phyloP scores from a whole-genome alignment of 331 rosid species.

The Malus hybrid region DNA sequence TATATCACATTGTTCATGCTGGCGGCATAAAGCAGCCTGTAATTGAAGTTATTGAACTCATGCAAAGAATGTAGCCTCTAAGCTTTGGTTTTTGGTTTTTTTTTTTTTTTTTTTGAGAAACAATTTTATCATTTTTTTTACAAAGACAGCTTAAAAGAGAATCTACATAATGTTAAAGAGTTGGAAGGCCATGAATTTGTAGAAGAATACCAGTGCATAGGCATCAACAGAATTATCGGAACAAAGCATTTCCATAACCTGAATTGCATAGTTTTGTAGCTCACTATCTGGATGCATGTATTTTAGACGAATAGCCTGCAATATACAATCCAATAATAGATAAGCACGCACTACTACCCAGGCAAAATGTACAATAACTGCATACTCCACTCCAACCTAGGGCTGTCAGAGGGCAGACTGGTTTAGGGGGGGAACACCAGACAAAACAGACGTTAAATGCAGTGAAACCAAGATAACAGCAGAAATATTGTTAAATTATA shows the following conservation, averaged over 20 bases:
- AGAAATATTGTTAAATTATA: not conserved
- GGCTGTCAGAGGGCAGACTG: not conserved
- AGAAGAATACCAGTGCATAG: slow-evolving; percentile 64
- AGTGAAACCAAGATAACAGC: not conserved
- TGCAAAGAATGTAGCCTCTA: not conserved
- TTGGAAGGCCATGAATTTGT: not conserved
- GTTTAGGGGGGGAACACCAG: not conserved
- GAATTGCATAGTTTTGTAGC: slow-evolving; percentile 74
- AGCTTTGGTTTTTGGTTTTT: not conserved
- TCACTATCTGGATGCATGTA: slow-evolving; percentile 85
- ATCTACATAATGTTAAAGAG: not conserved
- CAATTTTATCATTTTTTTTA: not conserved
- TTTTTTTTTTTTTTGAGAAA: too few species aligned
- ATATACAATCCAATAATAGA: slow-evolving; percentile 4
- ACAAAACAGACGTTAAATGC: not conserved
- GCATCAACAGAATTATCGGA: slow-evolving; percentile 76
- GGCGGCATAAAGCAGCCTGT: not conserved
- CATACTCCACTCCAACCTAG: not conserved
- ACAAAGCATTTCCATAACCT: slow-evolving; percentile 76
- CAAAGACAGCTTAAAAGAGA: not conserved
- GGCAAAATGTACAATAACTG: not conserved
- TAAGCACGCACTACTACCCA: not conserved
- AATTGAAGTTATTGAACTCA: not conserved
- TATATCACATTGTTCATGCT: not conserved
- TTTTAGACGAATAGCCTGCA: slow-evolving; percentile 80